Base-by-base conservation (phyloP, 768 basidiomycete genomes). In the Suillus bovinus region DNA sequence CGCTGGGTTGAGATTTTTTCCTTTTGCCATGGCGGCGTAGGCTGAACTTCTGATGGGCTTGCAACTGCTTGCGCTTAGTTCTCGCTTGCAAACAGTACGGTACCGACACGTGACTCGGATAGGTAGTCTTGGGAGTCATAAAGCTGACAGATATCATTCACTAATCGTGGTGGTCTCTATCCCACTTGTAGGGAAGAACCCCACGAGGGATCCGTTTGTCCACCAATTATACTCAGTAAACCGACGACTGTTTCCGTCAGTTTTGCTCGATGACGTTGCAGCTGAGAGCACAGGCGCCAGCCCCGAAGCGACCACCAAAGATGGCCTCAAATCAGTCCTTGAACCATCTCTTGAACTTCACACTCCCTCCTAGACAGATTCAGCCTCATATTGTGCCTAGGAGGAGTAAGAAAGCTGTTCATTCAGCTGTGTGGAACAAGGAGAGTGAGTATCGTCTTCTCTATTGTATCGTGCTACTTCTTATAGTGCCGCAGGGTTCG, bases 281-380 rank as follows among this genome's bases (percentile, higher is more conserved):
- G 53, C 75, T 75, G 75, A 66, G 60, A 61, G 53, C 63, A 64
- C 62, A 69, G 47, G 66, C 65, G 62, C 68, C 78, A 57, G 81
- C 79, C 59, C 78, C 84, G 64, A 86, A 86, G 76, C 87, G 87
- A 70, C 73, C 82, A 47, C 72, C 81, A 66, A 91, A 92, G 85
- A 89, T 86, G 84, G 80, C 85, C 44, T 80, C 87, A 27, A 79
- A 80, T 65, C 86, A 89, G 77, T 80, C 84, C 63, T 71, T 81
- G 72, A 91, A 93, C 72, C 89, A 96, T 79, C 88, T 97, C 58
- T 90, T 98, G 72, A 96, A 94, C 74, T 99, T 99, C 77, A 88
- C 90, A 6, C 81, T 98, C 31, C 96, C 96, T 67, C 94, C 95
- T 20, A 82, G 96, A 72, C 89, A 93, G 75, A 76, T 82, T 47